Evolutionary conservation across 305 asterid genomes (phyloP).

Genomic region (Rubia tinctorum): DNA sequence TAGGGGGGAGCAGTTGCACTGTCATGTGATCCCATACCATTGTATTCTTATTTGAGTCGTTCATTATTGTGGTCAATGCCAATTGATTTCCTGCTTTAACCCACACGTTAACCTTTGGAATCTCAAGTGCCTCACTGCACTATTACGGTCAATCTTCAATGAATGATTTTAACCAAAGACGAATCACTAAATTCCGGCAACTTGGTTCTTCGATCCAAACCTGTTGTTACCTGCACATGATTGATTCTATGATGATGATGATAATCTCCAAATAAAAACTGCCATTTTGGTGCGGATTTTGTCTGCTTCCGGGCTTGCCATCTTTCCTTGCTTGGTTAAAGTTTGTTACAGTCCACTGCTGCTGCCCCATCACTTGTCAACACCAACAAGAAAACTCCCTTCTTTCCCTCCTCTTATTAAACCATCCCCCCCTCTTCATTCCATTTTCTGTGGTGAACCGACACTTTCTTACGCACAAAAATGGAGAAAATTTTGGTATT

Average conservation of each 20-base stretch:
- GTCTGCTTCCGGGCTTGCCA: not conserved
- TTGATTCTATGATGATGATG: not conserved
- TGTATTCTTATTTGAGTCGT: not conserved
- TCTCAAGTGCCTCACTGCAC: too few relatives aligned
- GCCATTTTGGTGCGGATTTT: not conserved
- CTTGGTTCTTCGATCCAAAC: too few relatives aligned
- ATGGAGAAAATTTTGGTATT: slow-evolving; percentile 1
- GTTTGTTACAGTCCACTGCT: not conserved
- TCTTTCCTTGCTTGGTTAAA: not conserved
- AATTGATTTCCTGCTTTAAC: too few relatives aligned
- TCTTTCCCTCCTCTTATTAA: not conserved
- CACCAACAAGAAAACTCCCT: not conserved
- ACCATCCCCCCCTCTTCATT: not conserved
- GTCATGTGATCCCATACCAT: slow-evolving; percentile 11
- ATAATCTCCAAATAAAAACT: not conserved
- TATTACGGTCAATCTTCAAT: too few relatives aligned
- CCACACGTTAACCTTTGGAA: not conserved
- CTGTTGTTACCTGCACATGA: too few relatives aligned
- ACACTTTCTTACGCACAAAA: not conserved
- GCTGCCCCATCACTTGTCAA: slow-evolving; percentile 1
- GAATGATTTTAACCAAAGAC: too few relatives aligned
- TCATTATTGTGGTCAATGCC: too few relatives aligned
- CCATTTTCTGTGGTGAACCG: not conserved
- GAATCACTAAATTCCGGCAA: too few relatives aligned
- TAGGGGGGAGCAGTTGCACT: not conserved